Base-by-base conservation (phyloP, 2,329 filamentous ascomycete genomes). In the Colletotrichum gloeosporioides region DNA sequence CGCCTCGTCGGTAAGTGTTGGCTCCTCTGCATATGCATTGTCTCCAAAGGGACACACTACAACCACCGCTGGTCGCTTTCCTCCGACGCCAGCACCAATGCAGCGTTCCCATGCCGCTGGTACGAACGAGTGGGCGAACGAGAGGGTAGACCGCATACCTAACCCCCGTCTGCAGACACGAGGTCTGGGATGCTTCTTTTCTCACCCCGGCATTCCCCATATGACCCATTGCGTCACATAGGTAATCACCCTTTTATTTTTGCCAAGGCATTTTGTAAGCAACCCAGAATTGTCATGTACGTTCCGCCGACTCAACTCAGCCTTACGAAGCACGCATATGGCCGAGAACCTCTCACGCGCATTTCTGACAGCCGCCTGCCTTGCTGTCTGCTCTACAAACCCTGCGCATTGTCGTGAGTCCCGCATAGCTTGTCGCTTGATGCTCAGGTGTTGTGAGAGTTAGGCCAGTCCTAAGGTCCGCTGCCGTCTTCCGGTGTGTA, bases 1-100 rank as follows among this genome's bases (percentile, higher is more conserved):
- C 18, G 10, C 44, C 34, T 44, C 36, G 36, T 44, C 27, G 31
- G 44, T 18, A 31, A 25, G 25, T 34, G 32, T 53, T 22, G 57
- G 68, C 69, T 63, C 71, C 44, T 72, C 62, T 67, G 62, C 73
- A 63, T 75, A 55, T 36, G 34, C 49, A 27, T 27, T 57, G 49
- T 53, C 57, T 73, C 22, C 31, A 63, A 31, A 63, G 32, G 55
- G 16, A 72, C 22, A 36, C 49, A 59, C 70, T 64, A 57, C 63
- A 57, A 59, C 53, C 69, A 57, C 49, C 73, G 69, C 64, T 53
- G 44, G 44, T 53, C 70, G 70, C 73, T 69, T 73, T 76, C 25
- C 44, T 73, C 73, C 73, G 73, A 53, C 64, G 59, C 70, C 65
- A 76, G 70, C 57, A 73, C 73, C 53, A 57, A 68, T 64, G 53